phyloP scores from a whole-genome alignment of 306 rosid genomes.

The Prunus dulcis region DNA sequence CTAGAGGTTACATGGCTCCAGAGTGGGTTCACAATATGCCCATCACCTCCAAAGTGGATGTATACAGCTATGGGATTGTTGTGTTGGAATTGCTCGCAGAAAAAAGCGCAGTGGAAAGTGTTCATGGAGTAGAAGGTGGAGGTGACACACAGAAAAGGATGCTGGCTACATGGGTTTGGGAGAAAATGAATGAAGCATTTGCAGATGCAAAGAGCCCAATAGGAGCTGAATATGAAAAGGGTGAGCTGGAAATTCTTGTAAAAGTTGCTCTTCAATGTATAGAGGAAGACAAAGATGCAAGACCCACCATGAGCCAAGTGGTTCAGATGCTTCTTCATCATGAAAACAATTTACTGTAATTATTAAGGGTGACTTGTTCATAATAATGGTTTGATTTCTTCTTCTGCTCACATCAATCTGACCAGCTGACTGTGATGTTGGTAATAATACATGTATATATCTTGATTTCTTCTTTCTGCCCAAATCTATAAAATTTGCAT shows the following conservation, averaged over 20 bases:
- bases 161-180: constrained; percentile 39
- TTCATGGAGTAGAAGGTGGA: constrained; percentile 7
- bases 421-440: no score
- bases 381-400: no score
- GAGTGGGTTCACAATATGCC: constrained; percentile 52
- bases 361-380: no score
- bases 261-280: constrained; percentile 41
- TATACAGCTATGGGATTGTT: constrained; percentile 50
- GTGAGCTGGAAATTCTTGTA: constrained; percentile 25
- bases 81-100: constrained; percentile 44
- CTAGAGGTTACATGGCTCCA: constrained; percentile 61
- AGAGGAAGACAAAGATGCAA: constrained; percentile 44
- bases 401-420: no score
- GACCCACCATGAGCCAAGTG: constrained; percentile 53
- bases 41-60: constrained; percentile 56
- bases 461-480: no score
- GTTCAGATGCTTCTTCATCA: constrained; percentile 32
- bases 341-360: background rate
- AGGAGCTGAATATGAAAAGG: constrained; percentile 20
- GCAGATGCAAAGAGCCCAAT: background rate
- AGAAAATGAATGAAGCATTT: constrained; percentile 14
- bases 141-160: constrained; percentile 18
- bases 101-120: constrained; percentile 13
- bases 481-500: no score
- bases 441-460: no score